Conservation (phyloP, 768 basidiomycete genomes). For the Suillus occidentalis region DNA sequence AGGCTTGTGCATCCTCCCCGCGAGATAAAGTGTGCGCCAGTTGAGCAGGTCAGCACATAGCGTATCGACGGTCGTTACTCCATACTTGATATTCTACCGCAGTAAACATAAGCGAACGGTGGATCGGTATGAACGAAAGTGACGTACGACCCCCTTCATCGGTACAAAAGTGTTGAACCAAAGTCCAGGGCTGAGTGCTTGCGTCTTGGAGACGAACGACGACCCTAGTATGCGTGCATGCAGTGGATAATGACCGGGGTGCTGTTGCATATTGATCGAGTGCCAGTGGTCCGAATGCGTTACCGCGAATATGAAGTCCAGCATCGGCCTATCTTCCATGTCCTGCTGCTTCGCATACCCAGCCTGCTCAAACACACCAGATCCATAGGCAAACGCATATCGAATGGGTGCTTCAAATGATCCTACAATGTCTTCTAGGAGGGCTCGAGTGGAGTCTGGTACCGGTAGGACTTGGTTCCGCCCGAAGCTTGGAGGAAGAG, state of each 20-base stretch:
- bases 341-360: slow-evolving; percentile 52
- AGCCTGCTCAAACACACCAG: slow-evolving; percentile 92
- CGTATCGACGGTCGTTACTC: slow-evolving; percentile 87
- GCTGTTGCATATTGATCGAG: slow-evolving; percentile 90
- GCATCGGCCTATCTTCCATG: slow-evolving; percentile 62
- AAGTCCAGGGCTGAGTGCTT: slow-evolving; percentile 78
- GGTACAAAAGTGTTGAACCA: slow-evolving; percentile 96
- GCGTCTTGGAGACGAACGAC: slow-evolving; percentile 74
- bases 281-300: slow-evolving; percentile 93
- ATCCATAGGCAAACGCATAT: slow-evolving; percentile 97
- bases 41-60: slow-evolving; percentile 88
- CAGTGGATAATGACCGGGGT: slow-evolving; percentile 88
- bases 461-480: slow-evolving; percentile 81
- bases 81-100: slow-evolving; percentile 89
- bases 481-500: slow-evolving; percentile 72
- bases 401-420: slow-evolving; percentile 89
- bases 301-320: slow-evolving; percentile 97
- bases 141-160: slow-evolving; percentile 79
- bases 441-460: slow-evolving; percentile 72
- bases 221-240: slow-evolving; percentile 85
- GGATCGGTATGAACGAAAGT: slow-evolving; percentile 5
- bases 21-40: slow-evolving; percentile 92
- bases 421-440: slow-evolving; percentile 77
- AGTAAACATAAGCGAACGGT: slow-evolving; percentile 5
- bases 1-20: slow-evolving; percentile 97